These are phyloP conservation scores for Licmophora abbreviata DNA, from an alignment of 108 stramenopile genomes.

Conservation along the genomic window DNA sequence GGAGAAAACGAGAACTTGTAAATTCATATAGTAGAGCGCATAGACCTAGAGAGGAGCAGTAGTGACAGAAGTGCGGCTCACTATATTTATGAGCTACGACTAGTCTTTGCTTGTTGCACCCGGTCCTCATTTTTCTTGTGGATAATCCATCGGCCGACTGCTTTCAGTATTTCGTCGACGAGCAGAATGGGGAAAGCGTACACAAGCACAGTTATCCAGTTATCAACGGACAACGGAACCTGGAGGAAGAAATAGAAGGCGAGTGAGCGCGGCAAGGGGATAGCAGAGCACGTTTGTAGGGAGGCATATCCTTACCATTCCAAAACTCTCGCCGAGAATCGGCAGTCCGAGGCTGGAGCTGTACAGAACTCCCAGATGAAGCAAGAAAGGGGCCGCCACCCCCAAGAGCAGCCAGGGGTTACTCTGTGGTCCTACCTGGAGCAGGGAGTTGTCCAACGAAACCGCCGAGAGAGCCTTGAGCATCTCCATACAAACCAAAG, in stretches of 20 bases:
- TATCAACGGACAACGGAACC: slow-evolving; percentile 58
- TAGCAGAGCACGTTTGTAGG: neutral
- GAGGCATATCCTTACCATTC: slow-evolving; percentile 47
- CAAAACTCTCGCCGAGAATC: slow-evolving; percentile 77
- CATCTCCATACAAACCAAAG: slow-evolving; percentile 95
- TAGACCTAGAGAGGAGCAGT: too few relatives aligned
- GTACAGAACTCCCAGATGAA: slow-evolving; percentile 88
- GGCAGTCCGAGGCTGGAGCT: slow-evolving; percentile 48
- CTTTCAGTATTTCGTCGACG: slow-evolving; percentile 88
- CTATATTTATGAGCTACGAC: too few relatives aligned
- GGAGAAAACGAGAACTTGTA: too few relatives aligned
- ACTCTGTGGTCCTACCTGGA: slow-evolving; percentile 80
- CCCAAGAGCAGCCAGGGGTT: slow-evolving; percentile 87
- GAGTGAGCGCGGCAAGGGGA: neutral
- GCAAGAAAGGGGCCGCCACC: slow-evolving; percentile 81
- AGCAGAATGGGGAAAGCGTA: slow-evolving; percentile 88
- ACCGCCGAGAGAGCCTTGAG: slow-evolving; percentile 94
- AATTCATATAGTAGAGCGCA: too few relatives aligned
- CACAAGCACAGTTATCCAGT: slow-evolving; percentile 78
- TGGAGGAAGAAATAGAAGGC: slow-evolving; percentile 14
- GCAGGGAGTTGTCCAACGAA: slow-evolving; percentile 85
- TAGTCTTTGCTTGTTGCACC: too few relatives aligned
- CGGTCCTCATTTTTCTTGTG: too few relatives aligned
- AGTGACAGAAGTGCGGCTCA: too few relatives aligned
- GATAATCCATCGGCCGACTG: slow-evolving; percentile 41